Evolutionary conservation across 768 basidiomycete genomes (phyloP).

Genomic region (Neoboletus subvelutipes): DNA sequence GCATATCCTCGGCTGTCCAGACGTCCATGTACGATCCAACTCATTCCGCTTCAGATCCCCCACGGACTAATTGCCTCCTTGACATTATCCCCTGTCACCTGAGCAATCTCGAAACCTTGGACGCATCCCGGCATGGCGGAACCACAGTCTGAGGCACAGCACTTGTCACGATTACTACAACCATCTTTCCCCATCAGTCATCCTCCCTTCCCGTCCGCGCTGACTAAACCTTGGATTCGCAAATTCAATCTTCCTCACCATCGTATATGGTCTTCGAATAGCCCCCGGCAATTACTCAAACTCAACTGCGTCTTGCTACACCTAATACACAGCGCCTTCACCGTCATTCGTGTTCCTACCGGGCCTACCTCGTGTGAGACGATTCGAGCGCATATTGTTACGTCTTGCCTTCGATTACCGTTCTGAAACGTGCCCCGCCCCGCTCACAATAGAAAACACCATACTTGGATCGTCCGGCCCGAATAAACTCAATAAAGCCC

Average conservation of each 20-base stretch:
- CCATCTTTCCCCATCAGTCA: not conserved
- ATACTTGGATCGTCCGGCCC: constrained; percentile 2
- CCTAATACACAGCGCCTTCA: not conserved
- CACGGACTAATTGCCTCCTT: not conserved
- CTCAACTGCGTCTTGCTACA: not conserved
- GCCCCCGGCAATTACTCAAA: constrained; percentile 2
- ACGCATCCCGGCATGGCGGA: not conserved
- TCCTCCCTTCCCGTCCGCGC: not conserved
- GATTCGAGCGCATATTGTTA: not conserved
- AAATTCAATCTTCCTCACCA: not conserved
- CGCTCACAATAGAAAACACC: constrained; percentile 9
- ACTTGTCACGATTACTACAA: not conserved
- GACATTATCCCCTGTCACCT: not conserved
- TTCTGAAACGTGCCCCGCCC: constrained; percentile 13
- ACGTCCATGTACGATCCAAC: not conserved
- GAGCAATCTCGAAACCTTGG: not conserved
- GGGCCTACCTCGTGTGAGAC: not conserved
- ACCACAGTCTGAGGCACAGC: not conserved
- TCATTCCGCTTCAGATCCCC: not conserved
- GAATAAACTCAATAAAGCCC: constrained; percentile 4
- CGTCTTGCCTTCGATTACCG: constrained; percentile 16
- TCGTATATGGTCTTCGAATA: not conserved
- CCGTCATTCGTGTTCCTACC: not conserved
- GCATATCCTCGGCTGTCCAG: not conserved
- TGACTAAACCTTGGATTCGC: not conserved